Conservation (phyloP, 2,329 filamentous ascomycete genomes). For the Trichophyton mentagrophytes region DNA sequence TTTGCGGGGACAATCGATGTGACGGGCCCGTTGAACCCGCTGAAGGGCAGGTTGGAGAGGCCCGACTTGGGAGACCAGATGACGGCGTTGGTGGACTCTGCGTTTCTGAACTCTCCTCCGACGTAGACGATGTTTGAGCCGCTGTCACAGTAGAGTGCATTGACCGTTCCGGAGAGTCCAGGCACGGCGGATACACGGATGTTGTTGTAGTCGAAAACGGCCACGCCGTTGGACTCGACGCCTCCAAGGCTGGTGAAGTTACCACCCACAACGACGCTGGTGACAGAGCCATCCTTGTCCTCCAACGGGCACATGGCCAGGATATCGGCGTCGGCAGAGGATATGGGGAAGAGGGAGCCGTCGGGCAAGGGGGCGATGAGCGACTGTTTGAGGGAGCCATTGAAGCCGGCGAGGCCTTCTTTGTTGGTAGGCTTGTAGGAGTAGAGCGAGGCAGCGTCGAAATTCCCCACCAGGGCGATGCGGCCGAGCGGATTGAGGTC, state of each 20-base stretch:
- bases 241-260: conserved; percentile 89
- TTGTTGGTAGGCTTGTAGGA: conserved; percentile 70
- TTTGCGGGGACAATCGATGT: conserved; percentile 67
- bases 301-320: conserved; percentile 75
- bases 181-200: conserved; percentile 57
- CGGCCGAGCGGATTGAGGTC: conserved; percentile 67
- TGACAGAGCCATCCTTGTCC: conserved; percentile 50
- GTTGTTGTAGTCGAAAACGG: conserved; percentile 64
- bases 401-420: conserved; percentile 23
- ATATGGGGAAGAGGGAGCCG: conserved; percentile 62
- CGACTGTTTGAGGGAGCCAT: conserved; percentile 49
- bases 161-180: conserved; percentile 75
- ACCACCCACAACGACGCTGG: conserved; percentile 74
- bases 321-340: conserved; percentile 71
- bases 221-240: conserved; percentile 62
- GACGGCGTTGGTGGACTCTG: conserved; percentile 79
- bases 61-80: conserved; percentile 57
- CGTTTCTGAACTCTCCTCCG: conserved; percentile 69
- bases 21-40: conserved; percentile 88
- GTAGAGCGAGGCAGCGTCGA: conserved; percentile 82
- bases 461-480: conserved; percentile 77
- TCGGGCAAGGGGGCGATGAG: conserved; percentile 75
- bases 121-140: conserved; percentile 71
- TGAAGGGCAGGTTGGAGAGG: conserved; percentile 76
- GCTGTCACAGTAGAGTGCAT: conserved; percentile 68